Base-by-base conservation (phyloP, 2,329 filamentous ascomycete genomes). In the Aspergillus calidoustus region DNA sequence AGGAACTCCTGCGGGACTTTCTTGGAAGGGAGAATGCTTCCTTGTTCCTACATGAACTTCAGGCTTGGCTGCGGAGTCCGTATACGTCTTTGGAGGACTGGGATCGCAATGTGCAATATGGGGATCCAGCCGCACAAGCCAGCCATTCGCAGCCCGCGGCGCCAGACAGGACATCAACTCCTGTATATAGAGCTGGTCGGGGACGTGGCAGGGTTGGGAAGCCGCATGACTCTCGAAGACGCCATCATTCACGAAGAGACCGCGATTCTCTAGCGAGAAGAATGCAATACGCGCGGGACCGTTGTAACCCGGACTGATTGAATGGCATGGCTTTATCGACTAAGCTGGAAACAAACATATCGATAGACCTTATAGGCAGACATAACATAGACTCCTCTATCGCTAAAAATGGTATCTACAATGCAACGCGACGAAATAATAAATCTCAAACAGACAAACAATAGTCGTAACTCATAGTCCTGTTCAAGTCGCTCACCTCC, bases 41-140 rank as follows among this genome's bases (percentile, higher is more conserved):
- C 19, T 75, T 96, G 44, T 92, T 98, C 67, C 77, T 97, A 62
- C 94, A 98, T 77, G 94, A 98, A 78, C 76, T 97, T 63, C 85
- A 89, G 63, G 86, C 87, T 11, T 98, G 91, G 87, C 77, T 98
- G 67, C 84, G 92, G 60, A 97, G 93, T 74, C 93, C 93, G 0
- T 94, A 87, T 70, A 82, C 76, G 2, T 87, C 84, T 8, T 76
- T 96, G 8, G 83, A 87, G 55, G 89, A 89, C 51, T 98, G 93
- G 92, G 94, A 97, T 78, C 80, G 84, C 19, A 81, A 87, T 65
- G 91, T 93, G 15, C 91, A 94, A 75, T 96, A 97, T 71, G 69
- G 75, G 13, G 72, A 75, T 47, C 56, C 49, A 22, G 57, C 7
- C 30, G 44, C 30, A 34, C 54, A 43, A 38, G 31, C n/a, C 48